Percentiles rank a stretch among this genome's conserved stretches.
Conservation (phyloP, 2,329 filamentous ascomycete genomes). For the Botrytis galanthina region DNA sequence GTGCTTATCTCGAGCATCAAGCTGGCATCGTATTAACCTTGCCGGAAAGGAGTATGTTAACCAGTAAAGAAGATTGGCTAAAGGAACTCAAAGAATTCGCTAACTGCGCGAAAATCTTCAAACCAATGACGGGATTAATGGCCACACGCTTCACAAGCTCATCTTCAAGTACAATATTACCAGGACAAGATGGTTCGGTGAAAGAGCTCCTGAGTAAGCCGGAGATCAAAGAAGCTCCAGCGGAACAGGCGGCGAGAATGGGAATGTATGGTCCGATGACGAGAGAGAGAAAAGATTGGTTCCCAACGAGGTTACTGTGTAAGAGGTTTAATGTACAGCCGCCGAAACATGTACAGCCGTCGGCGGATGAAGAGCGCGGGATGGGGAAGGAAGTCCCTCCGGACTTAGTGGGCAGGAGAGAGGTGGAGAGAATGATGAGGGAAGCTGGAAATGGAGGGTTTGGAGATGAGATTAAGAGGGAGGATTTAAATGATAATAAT, state of each 20-base stretch:
- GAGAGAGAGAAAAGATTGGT: slow-evolving; percentile 67
- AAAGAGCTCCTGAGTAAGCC: slow-evolving; percentile 49
- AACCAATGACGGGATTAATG: slow-evolving; percentile 88
- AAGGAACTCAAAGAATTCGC: slow-evolving; percentile 75
- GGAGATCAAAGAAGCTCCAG: slow-evolving; percentile 66
- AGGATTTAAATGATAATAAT: not conserved
- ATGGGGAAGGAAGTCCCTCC: slow-evolving; percentile 31
- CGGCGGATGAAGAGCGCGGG: slow-evolving; percentile 37
- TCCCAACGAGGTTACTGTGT: slow-evolving; percentile 81
- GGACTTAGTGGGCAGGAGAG: slow-evolving; percentile 52
- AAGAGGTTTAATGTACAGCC: slow-evolving; percentile 89
- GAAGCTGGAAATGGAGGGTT: slow-evolving; percentile 40
- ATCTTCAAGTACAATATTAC: slow-evolving; percentile 40
- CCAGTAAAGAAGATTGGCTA: slow-evolving; percentile 69
- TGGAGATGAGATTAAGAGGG: slow-evolving; percentile 35
- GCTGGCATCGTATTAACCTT: slow-evolving; percentile 60
- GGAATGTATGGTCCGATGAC: slow-evolving; percentile 95
- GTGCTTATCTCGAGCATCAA: slow-evolving; percentile 74
- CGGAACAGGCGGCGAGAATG: slow-evolving; percentile 80
- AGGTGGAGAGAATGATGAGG: slow-evolving; percentile 54
- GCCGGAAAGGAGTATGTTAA: slow-evolving; percentile 48
- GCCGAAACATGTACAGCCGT: slow-evolving; percentile 62
- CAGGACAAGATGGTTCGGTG: slow-evolving; percentile 36
- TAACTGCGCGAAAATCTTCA: slow-evolving; percentile 76
- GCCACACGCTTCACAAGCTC: slow-evolving; percentile 86